Evolutionary conservation across 306 rosid genomes (phyloP), one percentile per base, ranked within the genome.

Genomic region (Mimosa bimucronata): DNA sequence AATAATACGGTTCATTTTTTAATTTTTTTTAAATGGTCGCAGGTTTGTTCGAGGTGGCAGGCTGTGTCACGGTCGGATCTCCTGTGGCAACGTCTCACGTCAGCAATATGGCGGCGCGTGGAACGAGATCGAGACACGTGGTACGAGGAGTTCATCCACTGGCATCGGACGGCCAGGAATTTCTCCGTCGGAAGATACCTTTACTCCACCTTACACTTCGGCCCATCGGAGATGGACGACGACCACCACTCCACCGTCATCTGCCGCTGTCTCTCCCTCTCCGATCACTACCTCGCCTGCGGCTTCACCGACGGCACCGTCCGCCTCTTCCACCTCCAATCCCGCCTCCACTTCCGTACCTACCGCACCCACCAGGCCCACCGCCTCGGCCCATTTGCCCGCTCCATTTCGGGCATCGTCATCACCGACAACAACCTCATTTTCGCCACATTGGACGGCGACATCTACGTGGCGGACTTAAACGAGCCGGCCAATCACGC

Each of bases 31-130:
- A 2, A 34, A 70, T 79, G 78, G 52, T 29, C 75, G 84, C 85
- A 95, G 99, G 98, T 96, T 3, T 96, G 97, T 80, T 88, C 97
- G 10, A 91, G 93, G 48, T 96, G 99, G 98, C 88, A 89, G 0
- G 97, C 85, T 0, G 90, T 91, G 30, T 93, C 97, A 2, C 94
- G 87, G 23, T 93, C 94, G 6, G 89, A 86, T 14, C 76, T 15
- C 6, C 82, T 96, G 26, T 96, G 99, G 99, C 85, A 75, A 23
- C 82, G 78, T 0, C 88, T 96, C 37, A 82, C 90, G 0, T n/a
- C 77, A 45, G 77, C 62, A 10, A 85, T 93, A 16, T 96, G 99
- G 99, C 87, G 92, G n/a, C 85, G 97, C 28, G 62, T 75, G n/a
- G 29, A 64, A 5, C 87, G 62, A 13, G 10, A 76, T 0, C 86